phyloP scores from a whole-genome alignment of 2,329 filamentous ascomycete genomes.

The Escovopsis sp. region DNA sequence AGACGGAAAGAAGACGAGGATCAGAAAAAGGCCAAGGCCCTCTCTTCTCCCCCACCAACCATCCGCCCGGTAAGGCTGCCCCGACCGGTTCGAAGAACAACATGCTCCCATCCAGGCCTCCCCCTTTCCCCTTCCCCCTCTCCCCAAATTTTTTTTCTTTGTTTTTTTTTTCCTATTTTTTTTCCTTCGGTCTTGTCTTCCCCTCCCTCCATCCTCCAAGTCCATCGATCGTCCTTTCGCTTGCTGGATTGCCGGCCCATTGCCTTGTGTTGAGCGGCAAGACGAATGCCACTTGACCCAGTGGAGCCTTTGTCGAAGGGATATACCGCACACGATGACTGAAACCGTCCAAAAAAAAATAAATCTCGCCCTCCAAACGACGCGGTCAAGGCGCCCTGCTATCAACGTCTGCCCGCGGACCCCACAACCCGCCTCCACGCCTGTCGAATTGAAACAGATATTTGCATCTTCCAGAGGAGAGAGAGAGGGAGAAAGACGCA shows the following conservation, averaged over 20 bases:
- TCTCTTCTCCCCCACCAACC: too few species aligned
- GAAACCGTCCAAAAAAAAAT: slow-evolving; percentile 2
- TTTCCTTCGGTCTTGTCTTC: slow-evolving; percentile 7
- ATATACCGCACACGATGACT: neutral
- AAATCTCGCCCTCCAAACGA: neutral
- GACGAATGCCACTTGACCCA: neutral
- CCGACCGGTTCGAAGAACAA: slow-evolving; percentile 6
- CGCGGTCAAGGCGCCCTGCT: neutral
- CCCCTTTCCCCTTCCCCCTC: neutral
- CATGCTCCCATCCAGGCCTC: slow-evolving; percentile 4
- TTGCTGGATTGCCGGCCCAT: neutral
- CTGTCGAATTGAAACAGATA: too few species aligned
- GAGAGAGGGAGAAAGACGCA: too few species aligned
- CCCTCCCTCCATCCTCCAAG: slow-evolving; percentile 1
- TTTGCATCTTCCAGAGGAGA: too few species aligned
- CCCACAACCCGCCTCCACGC: too few species aligned
- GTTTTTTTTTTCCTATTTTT: slow-evolving; percentile 15
- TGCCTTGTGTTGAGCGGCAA: neutral
- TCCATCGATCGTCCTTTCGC: neutral
- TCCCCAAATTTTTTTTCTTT: slow-evolving; percentile 10
- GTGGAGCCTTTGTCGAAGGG: neutral
- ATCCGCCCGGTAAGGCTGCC: neutral
- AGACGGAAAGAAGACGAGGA: neutral
- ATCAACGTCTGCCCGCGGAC: too few species aligned
- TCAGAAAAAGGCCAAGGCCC: too few species aligned